A percentile compares a stretch with the other conserved stretches of the same genome.
These are phyloP conservation scores for Xylariaceae sp. DNA, from an alignment of 2,329 filamentous ascomycete genomes.

Conservation along the genomic window DNA sequence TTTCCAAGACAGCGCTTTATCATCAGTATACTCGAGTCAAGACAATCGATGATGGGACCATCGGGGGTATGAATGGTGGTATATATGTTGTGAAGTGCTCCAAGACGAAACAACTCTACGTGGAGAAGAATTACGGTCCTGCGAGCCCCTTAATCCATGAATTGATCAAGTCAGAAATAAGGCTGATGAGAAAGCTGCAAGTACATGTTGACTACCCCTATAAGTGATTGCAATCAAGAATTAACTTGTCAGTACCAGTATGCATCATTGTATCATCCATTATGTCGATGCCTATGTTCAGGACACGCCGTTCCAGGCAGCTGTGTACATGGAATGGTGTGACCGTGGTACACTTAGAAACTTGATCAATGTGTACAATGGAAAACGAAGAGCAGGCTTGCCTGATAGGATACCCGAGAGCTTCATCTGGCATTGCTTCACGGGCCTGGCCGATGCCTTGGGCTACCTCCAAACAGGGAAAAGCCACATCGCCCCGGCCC, in stretches of 20 bases:
- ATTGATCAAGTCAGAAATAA: conserved; percentile 6
- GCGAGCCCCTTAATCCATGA: neutral
- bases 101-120: conserved; percentile 3
- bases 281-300: conserved; percentile 5
- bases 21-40: conserved; percentile 3
- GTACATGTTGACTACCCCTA: too few relatives aligned
- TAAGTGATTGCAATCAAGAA: too few relatives aligned
- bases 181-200: conserved; percentile 4
- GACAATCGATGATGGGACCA: conserved; percentile 2
- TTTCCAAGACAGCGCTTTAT: conserved; percentile 1
- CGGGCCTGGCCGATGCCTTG: conserved; percentile 13
- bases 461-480: conserved; percentile 12
- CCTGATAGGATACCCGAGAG: conserved; percentile 10
- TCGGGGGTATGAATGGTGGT: conserved; percentile 7
- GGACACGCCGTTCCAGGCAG: conserved; percentile 5
- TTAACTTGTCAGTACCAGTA: too few relatives aligned
- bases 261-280: conserved; percentile 5
- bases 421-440: conserved; percentile 16
- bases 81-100: conserved; percentile 3
- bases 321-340: conserved; percentile 8
- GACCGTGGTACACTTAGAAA: conserved; percentile 6
- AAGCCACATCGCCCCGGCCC: conserved; percentile 6
- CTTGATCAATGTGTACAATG: conserved; percentile 6
- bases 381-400: neutral
- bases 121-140: conserved; percentile 4